Base-by-base conservation (phyloP, 2,329 filamentous ascomycete genomes). In the Daldinia sp. region DNA sequence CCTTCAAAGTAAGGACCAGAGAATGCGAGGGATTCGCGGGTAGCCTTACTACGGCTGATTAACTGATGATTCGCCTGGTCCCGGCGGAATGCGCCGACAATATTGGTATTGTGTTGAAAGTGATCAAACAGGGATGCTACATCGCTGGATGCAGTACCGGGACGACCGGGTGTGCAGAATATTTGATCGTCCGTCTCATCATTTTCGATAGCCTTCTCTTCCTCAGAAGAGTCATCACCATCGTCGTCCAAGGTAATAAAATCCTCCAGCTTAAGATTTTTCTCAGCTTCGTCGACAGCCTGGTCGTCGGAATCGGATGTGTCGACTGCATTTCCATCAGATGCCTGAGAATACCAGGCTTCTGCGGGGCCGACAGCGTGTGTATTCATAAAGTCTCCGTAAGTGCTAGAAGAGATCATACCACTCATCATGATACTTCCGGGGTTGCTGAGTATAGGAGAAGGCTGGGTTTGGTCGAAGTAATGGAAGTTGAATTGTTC, bases 401-500 rank as follows among this genome's bases (percentile, higher is more conserved):
- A 84, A 0, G 83, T 81, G 64, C 83, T 82, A 57, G 80, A 81
- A 1, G 83, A 84, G 56, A 88, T 83, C 78, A 93, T 88, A 69
- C 88, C 89, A 49, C 89, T 89, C 79, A 94, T 87, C 90, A 94
- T 93, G 67, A 94, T 83, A 61, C 92, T 90, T 58, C 88, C 87
- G 15, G 87, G 86, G 61, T 90, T 88, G 73, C 83, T 87, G 63
- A 90, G 78, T 71, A 91, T 86, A 13, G 89, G 87, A 0, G 81
- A 81, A 3, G 79, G 73, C 55, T 81, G 72, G 27, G 34, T 78
- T 71, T 56, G 79, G 73, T 49, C 72, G 54, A 64, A 79, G 71
- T 80, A 82, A 15, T 81, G 76, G 56, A 84, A 73, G 58, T 85
- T 81, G 72, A 85, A 85, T 50, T 83, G 81, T 72, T 85, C 84